Evolutionary conservation across 768 basidiomycete genomes (phyloP).

Genomic region (Trametes sanguinea): DNA sequence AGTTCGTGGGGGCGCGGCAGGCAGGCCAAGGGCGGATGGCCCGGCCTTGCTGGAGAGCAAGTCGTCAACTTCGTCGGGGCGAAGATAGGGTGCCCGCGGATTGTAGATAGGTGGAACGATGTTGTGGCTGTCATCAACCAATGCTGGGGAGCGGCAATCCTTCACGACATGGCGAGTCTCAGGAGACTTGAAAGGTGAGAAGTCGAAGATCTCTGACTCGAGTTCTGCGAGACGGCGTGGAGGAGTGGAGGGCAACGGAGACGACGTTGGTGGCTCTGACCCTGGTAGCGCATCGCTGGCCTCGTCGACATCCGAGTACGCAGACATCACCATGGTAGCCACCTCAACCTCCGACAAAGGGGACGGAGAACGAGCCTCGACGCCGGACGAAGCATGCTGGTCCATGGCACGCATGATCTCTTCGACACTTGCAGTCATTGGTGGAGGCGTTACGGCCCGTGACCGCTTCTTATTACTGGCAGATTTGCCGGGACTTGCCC

Average conservation of each 20-base stretch:
- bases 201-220: slow-evolving; percentile 15
- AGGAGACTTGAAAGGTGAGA: slow-evolving; percentile 23
- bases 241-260: slow-evolving; percentile 11
- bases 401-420: slow-evolving; percentile 14
- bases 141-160: not conserved
- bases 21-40: not conserved
- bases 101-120: slow-evolving; percentile 3
- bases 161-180: not conserved
- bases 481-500: not conserved
- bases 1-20: slow-evolving; percentile 4
- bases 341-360: slow-evolving; percentile 9
- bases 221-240: slow-evolving; percentile 7
- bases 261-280: not conserved
- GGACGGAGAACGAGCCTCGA: not conserved
- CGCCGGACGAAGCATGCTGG: slow-evolving; percentile 4
- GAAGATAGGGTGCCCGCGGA: slow-evolving; percentile 11
- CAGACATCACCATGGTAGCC: slow-evolving; percentile 10
- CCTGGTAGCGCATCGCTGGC: not conserved
- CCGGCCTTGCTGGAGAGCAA: not conserved
- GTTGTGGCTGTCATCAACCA: slow-evolving; percentile 2
- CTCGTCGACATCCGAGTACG: slow-evolving; percentile 1
- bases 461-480: not conserved
- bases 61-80: slow-evolving; percentile 7
- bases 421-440: slow-evolving; percentile 10
- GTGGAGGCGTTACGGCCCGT: not conserved